These are phyloP conservation scores for Fusarium camptoceras DNA, from an alignment of 2,329 filamentous ascomycete genomes.

Conservation along the genomic window DNA sequence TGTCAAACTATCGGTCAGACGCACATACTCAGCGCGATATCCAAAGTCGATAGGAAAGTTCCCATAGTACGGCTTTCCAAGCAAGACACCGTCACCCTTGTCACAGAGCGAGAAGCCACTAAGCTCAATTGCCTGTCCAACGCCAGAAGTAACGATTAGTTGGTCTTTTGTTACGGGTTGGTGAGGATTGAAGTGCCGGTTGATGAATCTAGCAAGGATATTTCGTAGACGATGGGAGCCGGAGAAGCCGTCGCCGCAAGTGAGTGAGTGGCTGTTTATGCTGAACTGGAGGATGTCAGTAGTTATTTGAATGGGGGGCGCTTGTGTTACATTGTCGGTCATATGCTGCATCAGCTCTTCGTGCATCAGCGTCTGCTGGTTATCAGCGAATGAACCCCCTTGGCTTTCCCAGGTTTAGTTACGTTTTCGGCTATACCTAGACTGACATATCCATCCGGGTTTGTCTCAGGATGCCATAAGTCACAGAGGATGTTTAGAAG, in stretches of 20 bases:
- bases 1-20: no score
- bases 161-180: neutral
- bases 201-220: neutral
- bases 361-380: neutral
- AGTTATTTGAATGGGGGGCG: rapidly evolving
- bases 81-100: neutral
- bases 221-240: neutral
- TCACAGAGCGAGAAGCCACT: neutral
- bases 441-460: neutral
- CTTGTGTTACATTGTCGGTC: rapidly evolving
- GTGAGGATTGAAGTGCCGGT: neutral
- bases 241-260: neutral
- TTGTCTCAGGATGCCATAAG: neutral
- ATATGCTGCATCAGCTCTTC: neutral
- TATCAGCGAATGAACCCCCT: rapidly evolving
- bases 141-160: neutral
- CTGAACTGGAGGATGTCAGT: neutral
- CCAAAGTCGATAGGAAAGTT: neutral
- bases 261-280: neutral
- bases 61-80: neutral
- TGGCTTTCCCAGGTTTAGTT: rapidly evolving
- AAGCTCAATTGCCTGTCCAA: neutral
- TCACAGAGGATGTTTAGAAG: neutral
- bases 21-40: neutral
- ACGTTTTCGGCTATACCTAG: conserved; percentile 4